Conservation (phyloP, 768 basidiomycete genomes). For the Trametes villosa region DNA sequence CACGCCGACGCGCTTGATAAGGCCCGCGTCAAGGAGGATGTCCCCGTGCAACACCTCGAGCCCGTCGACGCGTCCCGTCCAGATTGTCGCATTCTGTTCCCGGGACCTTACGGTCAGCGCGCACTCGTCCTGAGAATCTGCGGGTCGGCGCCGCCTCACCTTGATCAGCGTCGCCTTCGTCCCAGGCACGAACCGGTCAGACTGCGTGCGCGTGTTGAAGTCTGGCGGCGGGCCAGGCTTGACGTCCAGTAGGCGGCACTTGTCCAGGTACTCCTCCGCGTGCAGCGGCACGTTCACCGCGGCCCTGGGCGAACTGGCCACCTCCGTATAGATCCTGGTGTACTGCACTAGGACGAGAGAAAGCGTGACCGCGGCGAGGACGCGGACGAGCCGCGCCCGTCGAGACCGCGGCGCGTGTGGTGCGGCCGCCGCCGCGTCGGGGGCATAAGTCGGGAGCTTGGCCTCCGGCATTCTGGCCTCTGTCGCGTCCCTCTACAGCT, state of each 20-base stretch:
- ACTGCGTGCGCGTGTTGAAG: conserved; percentile 54
- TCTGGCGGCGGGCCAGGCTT: conserved; percentile 48
- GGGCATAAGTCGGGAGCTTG: not conserved
- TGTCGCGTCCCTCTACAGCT: not conserved
- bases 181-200: conserved; percentile 69
- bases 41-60: conserved; percentile 67
- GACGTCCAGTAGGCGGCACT: conserved; percentile 48
- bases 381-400: not conserved
- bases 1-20: conserved; percentile 64
- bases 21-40: conserved; percentile 69
- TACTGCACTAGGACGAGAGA: not conserved
- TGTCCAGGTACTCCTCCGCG: conserved; percentile 39
- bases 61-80: conserved; percentile 79
- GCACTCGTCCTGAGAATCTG: not conserved
- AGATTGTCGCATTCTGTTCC: conserved; percentile 68
- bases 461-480: not conserved
- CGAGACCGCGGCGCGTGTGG: not conserved
- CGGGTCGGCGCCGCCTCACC: not conserved
- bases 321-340: not conserved
- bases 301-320: not conserved
- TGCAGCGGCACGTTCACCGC: conserved; percentile 1
- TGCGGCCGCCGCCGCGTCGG: no score
- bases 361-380: not conserved
- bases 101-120: not conserved
- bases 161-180: conserved; percentile 57